These are phyloP conservation scores for Acer campestre DNA, from an alignment of 345 rosid species.

Conservation along the genomic window DNA sequence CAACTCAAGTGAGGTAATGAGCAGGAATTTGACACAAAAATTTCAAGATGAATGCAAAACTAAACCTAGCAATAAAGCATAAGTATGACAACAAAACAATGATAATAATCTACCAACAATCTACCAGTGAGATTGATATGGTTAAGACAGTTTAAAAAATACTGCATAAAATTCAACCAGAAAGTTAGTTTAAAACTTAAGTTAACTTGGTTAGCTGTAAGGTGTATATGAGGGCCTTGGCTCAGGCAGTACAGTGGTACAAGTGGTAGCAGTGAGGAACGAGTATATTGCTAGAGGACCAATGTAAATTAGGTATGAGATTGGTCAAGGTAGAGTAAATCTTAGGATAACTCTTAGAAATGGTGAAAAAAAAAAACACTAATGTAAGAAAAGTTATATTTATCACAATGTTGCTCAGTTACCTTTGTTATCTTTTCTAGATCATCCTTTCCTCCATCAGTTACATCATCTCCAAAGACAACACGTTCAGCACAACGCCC, in stretches of 20 bases:
- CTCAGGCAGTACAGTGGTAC: no score
- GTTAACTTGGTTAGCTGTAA: no score
- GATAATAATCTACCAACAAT: no score
- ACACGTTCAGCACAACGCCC: conserved; percentile 92
- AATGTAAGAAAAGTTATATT: neutral
- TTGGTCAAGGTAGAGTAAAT: neutral
- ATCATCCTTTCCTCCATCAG: conserved; percentile 96
- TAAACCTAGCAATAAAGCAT: conserved; percentile 6
- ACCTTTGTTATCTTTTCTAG: conserved; percentile 91
- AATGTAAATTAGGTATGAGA: neutral
- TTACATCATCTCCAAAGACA: conserved; percentile 82
- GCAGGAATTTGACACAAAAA: conserved; percentile 11
- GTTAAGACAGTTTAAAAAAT: no score
- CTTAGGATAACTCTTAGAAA: neutral
- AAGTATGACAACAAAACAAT: neutral
- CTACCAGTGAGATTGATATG: no score
- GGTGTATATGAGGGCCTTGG: no score
- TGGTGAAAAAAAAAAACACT: neutral
- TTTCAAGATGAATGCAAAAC: neutral
- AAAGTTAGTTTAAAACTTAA: no score
- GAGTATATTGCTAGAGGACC: neutral
- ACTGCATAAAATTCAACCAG: no score
- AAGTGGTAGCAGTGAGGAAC: no score
- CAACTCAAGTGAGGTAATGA: conserved; percentile 8
- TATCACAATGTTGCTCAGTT: conserved; percentile 6